These are phyloP conservation scores for Macrolepiota dolichaula DNA, from an alignment of 768 basidiomycete species.

Conservation along the genomic window DNA sequence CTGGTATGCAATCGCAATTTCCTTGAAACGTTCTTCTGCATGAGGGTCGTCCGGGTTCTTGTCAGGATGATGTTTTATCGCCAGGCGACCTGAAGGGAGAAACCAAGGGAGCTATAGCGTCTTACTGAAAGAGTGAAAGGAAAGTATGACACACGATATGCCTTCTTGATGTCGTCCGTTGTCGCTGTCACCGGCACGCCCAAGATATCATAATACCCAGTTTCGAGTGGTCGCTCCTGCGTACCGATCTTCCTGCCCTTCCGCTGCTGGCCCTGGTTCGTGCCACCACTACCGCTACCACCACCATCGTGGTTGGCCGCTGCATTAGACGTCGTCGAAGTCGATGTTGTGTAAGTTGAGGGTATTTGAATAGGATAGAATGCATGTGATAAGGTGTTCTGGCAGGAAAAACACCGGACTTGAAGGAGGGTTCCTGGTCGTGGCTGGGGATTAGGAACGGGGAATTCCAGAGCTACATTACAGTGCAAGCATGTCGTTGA, in stretches of 20 bases:
- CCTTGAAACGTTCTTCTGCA: slow-evolving; percentile 87
- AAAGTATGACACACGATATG: slow-evolving; percentile 60
- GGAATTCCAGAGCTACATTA: slow-evolving; percentile 58
- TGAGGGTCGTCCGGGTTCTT: slow-evolving; percentile 86
- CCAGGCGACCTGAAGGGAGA: slow-evolving; percentile 56
- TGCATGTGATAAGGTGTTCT: slow-evolving; percentile 52
- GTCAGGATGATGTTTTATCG: slow-evolving; percentile 91
- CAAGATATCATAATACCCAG: slow-evolving; percentile 86
- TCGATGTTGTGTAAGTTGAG: slow-evolving; percentile 16
- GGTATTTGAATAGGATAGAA: slow-evolving; percentile 65
- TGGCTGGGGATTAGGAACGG: slow-evolving; percentile 58
- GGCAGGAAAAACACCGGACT: slow-evolving; percentile 71
- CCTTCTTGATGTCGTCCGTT: slow-evolving; percentile 85
- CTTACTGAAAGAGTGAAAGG: neutral
- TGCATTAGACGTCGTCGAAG: slow-evolving; percentile 4
- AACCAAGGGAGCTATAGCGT: neutral
- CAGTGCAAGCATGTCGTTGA: slow-evolving; percentile 61
- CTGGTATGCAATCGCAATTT: slow-evolving; percentile 87
- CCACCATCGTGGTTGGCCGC: slow-evolving; percentile 3
- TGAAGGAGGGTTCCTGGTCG: slow-evolving; percentile 54
- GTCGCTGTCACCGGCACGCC: slow-evolving; percentile 74
- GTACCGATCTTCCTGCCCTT: slow-evolving; percentile 83
- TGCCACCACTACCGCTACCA: slow-evolving; percentile 14
- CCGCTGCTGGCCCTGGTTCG: slow-evolving; percentile 25
- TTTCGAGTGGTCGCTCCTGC: slow-evolving; percentile 84